Base-by-base conservation (phyloP, 805 yeast genomes). In the Yamadazyma kitorensis region DNA sequence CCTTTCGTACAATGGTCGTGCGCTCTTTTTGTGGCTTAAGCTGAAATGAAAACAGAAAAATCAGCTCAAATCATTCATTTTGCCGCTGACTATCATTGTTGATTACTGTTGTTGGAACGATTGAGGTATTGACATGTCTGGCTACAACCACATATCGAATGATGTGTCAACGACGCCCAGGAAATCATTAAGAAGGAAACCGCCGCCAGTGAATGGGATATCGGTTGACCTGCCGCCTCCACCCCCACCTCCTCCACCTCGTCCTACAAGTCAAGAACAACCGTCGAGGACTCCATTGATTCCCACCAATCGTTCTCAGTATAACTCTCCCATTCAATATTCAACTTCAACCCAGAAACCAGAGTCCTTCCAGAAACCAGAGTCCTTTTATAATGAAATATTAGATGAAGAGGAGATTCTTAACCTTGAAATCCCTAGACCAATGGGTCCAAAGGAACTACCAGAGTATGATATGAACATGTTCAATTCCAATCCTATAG, bases 381-480 rank as follows among this genome's bases (percentile, higher is more conserved):
- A 25, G 13, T 4, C 11, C 30, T 18, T 19, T 9, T 29, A 17
- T 13, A 25, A 24, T 10, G 22, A n/a, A 21, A 21, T 25, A 10
- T 23, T 33, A 17, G 24, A 33, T 23, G 41, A 38, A 27, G 30
- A 38, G 11, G 22, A 34, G 13, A 34, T 38, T 5, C 11, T 34
- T 7, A 29, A 21, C 15, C 29, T 34, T 9, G 34, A 35, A 20
- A 26, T 37, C 22, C 64, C 68, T 12, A 54, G 54, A 27, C 70
- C 64, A 2, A 63, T 53, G 54, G 72, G 72, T 1, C 72, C 72
- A 2, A 57, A 59, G 43, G 61, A 55, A 27, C 43, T 66, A 15
- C 62, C 67, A 4, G 63, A 59, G 12, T 65, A 64, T 36, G 54
- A 54, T 15, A 31, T 32, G 1, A 34, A 41, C 6, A 18, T 34